Conservation (phyloP, 1,284 basidiomycete genomes). For the Cystobasidium pallidum region DNA sequence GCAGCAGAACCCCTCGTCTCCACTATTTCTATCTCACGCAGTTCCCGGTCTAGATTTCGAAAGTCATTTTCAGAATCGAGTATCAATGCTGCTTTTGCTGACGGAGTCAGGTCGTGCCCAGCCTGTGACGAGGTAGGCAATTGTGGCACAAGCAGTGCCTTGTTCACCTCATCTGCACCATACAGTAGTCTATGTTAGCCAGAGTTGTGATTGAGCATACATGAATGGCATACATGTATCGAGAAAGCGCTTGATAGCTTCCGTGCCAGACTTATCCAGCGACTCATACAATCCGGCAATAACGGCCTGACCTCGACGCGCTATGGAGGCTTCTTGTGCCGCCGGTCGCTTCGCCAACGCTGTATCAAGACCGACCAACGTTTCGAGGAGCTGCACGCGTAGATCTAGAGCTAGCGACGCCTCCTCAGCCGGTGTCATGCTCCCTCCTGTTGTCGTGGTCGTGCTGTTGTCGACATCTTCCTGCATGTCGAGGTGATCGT, state of each 20-base stretch:
- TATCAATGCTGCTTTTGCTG: constrained; percentile 50
- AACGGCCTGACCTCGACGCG: constrained; percentile 45
- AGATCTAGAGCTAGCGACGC: constrained; percentile 50
- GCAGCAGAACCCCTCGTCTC: constrained; percentile 51
- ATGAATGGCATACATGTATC: constrained; percentile 47
- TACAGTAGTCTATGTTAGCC: not conserved
- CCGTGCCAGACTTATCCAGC: constrained; percentile 47
- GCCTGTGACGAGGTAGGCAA: constrained; percentile 39
- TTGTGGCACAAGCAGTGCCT: constrained; percentile 49
- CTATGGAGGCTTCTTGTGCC: constrained; percentile 40
- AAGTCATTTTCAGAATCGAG: constrained; percentile 53
- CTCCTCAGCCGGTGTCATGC: constrained; percentile 8
- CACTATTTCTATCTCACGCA: constrained; percentile 51
- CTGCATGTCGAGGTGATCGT: constrained; percentile 13
- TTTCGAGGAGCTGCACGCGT: constrained; percentile 52
- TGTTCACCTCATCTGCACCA: constrained; percentile 52
- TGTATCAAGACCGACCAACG: constrained; percentile 47
- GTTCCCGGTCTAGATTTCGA: constrained; percentile 49
- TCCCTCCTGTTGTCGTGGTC: not conserved
- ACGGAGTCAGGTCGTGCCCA: constrained; percentile 36
- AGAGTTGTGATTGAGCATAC: not conserved
- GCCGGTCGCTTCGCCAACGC: constrained; percentile 35
- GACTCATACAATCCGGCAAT: constrained; percentile 42
- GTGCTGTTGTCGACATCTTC: constrained; percentile 1
- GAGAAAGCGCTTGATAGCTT: constrained; percentile 51